Percentiles rank a stretch among this genome's conserved stretches.
Conservation (phyloP, 2,329 filamentous ascomycete species). For the Seiridium cupressi region DNA sequence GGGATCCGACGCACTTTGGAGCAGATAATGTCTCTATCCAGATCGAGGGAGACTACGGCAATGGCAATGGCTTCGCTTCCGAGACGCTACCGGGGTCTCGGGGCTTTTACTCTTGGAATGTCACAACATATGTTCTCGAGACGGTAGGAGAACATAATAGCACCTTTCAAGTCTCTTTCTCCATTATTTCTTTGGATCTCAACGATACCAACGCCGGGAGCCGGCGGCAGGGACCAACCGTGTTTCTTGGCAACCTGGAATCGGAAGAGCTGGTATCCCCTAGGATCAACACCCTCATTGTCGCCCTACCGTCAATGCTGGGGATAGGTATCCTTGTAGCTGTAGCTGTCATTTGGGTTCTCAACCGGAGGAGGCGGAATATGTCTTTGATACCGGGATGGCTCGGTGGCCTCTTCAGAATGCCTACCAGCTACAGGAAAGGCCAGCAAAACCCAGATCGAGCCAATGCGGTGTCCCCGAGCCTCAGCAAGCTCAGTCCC, state of each 20-base stretch:
- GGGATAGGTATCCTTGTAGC: not conserved
- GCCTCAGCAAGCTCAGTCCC: not conserved
- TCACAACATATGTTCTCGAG: not conserved
- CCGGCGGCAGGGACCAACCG: not conserved
- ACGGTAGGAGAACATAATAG: not conserved
- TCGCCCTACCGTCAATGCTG: not conserved
- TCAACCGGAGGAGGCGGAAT: not conserved
- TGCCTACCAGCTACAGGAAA: not conserved
- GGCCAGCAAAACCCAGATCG: not conserved
- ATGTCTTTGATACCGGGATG: not conserved
- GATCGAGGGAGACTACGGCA: not conserved
- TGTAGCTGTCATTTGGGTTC: not conserved
- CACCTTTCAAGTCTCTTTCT: not conserved
- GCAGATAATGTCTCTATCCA: not conserved
- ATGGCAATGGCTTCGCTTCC: not conserved
- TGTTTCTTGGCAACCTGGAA: not conserved
- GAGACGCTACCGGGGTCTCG: not conserved
- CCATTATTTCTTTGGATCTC: not conserved
- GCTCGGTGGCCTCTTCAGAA: not conserved
- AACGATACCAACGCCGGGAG: not conserved
- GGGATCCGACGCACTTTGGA: not conserved
- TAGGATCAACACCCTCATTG: not conserved
- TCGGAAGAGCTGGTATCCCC: no score
- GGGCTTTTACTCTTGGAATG: slow-evolving; percentile 2
- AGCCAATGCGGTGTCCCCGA: not conserved